A percentile compares a stretch with the other conserved stretches of the same genome.
Conservation (phyloP, 1,284 basidiomycete genomes). For the Rhodotorula sp. region DNA sequence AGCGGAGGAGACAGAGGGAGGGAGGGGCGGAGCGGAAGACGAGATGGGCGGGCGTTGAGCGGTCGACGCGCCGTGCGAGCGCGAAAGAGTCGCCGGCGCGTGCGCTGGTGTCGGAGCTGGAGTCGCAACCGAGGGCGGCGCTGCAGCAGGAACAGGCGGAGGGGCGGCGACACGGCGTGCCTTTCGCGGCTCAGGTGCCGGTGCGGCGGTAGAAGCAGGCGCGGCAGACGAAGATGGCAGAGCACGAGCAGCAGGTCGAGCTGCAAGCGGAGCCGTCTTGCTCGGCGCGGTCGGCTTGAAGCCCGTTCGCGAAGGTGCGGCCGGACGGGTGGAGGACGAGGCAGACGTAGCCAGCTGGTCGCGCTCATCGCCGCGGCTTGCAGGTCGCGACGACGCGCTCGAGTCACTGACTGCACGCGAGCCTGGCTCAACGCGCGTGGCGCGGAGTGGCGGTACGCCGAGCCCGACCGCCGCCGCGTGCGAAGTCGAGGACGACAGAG, state of each 20-base stretch:
- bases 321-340: background rate
- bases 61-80: background rate
- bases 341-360: constrained; percentile 5
- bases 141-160: background rate
- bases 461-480: background rate
- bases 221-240: background rate
- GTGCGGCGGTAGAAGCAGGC: background rate
- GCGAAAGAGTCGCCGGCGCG: background rate
- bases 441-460: background rate
- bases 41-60: background rate
- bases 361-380: constrained; percentile 13
- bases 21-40: background rate
- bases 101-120: background rate
- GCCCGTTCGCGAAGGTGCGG: background rate
- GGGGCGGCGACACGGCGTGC: constrained; percentile 18
- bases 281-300: constrained; percentile 18
- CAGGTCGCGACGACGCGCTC: constrained; percentile 12
- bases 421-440: constrained; percentile 6
- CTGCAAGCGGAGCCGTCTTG: background rate
- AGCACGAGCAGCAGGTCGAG: background rate
- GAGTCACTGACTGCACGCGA: background rate
- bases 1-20: background rate
- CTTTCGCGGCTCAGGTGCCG: constrained; percentile 9
- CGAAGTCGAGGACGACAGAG: background rate
- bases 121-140: background rate